Evolutionary conservation across 129 eudicot species (phyloP).

Genomic region (Ambrosia trifida): DNA sequence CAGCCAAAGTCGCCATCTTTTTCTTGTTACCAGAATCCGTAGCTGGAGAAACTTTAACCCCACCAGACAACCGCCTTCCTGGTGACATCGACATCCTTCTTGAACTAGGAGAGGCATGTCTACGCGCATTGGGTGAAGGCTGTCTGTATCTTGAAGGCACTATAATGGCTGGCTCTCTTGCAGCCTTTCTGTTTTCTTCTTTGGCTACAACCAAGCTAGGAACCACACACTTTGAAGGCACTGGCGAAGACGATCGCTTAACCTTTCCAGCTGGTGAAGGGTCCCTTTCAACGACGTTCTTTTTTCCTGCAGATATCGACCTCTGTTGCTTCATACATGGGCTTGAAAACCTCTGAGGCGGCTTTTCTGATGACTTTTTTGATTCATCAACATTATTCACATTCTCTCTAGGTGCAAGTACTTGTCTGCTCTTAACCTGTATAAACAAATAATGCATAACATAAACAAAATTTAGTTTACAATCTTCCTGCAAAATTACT

Average conservation of each 20-base stretch:
- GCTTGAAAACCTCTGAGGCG: conserved; percentile 71
- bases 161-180: conserved; percentile 73
- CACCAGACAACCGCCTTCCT: conserved; percentile 77
- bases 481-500: too few relatives aligned
- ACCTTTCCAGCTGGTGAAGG: conserved; percentile 77
- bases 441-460: conserved; percentile 5
- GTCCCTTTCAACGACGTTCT: conserved; percentile 61
- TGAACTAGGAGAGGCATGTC: conserved; percentile 54
- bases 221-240: conserved; percentile 91
- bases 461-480: conserved; percentile 4
- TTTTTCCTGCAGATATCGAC: conserved; percentile 54
- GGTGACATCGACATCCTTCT: conserved; percentile 97
- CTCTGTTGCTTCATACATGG: conserved; percentile 48
- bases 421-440: conserved; percentile 46
- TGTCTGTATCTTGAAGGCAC: conserved; percentile 96
- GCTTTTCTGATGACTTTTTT: conserved; percentile 29
- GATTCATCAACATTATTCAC: conserved; percentile 30
- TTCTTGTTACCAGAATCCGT: conserved; percentile 73
- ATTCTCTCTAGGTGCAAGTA: conserved; percentile 54
- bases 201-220: conserved; percentile 89
- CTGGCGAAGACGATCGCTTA: conserved; percentile 87
- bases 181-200: conserved; percentile 69
- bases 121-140: conserved; percentile 79
- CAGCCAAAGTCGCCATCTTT: conserved; percentile 62
- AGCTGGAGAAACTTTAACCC: conserved; percentile 60